Evolutionary conservation across 257 asterid genomes (phyloP), one percentile per base, ranked within the genome.

Genomic region (Apocynum venetum): DNA sequence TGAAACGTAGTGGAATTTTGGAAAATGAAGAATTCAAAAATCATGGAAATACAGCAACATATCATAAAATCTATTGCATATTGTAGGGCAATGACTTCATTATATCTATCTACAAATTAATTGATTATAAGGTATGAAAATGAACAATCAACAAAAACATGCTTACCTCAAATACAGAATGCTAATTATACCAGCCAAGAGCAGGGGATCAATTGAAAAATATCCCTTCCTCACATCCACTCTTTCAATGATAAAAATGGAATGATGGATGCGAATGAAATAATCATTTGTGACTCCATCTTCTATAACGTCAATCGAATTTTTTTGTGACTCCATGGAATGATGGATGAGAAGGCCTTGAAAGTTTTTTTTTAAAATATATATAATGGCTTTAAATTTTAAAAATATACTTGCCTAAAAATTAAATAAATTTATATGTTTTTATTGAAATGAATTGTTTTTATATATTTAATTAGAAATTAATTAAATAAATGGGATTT

Each of bases 231-330:
- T 92, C 53, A 85, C 94, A 85, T 96, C 99, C 78, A 93, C 92
- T 84, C 99, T 86, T 84, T 96, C 99, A 55, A 96, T 96, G 56
- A 96, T 89, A 85, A 96, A 96, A 88, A 96, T 96, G 13, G 96
- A 78, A 93, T 81, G 85, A 95, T 93, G 63, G 99, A 95, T 7
- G 98, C 93, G 84, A 95, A 95, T 19, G 99, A 94, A 87, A 93
- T 80, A 15, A 98, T 95, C 99, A 95, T 95, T 25, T 25, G 31
- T 25, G 31, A 25, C 31, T 25, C 31, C 31, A 25, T 25, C 31
- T 25, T 25, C 31, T 25, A 25, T 25, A 25, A 25, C 31, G 31
- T 25, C 31, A 25, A 25, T 25, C 31, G 31, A 25, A 0, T 25
- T 25, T 25, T 25, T 25, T 25, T 25, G 31, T 25, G 31, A 25